Evolutionary conservation across 2,329 filamentous ascomycete species (phyloP), one percentile per base, ranked within the genome.

Genomic region (Ceratocystiopsis sp.): DNA sequence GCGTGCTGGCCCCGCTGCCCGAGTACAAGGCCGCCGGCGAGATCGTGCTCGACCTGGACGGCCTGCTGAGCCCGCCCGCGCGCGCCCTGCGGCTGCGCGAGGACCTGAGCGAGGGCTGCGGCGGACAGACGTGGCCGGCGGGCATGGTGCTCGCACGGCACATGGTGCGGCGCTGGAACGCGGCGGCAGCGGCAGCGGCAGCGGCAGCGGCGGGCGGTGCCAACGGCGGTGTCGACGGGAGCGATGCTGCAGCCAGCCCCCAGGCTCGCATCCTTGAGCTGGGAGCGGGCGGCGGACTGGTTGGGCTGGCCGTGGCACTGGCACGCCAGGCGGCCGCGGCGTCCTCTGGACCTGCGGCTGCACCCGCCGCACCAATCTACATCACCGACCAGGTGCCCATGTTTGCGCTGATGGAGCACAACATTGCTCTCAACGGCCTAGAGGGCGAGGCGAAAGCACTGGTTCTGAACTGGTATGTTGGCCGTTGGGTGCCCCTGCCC

Each of bases 71-170:
- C 32, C 50, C 91, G 41, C 25, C 25, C 25, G 61, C 67, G 17
- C 64, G 71, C 40, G 78, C 82, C 12, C 69, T 96, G 48, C 68
- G 73, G 47, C 73, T 96, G 15, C 81, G 84, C 54, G 86, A 95
- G 59, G 87, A 96, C 60, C 71, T 94, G 40, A 75, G 74, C 45
- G 75, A 83, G 49, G 91, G 91, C 47, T 96, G 91, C 59, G 91
- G 91, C 40, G 91, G 91, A 3, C 84, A 93, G 61, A 71, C 93
- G 12, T 96, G 91, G 91, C 89, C 87, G 3, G 89, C 89, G 1
- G 91, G 91, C 12, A 82, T 93, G 76, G 74, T 91, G 15, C 67
- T 98, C 42, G 74, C 82, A 17, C 84, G 80, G 60, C 93, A 96
- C 57, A 73, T 96, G 70, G 68, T 96, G 46, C 73, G 79, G 42